Percentiles rank a stretch among this genome's conserved stretches.
These are phyloP conservation scores for Lasiosphaeria miniovina DNA, from an alignment of 495 filamentous ascomycete species.

Conservation along the genomic window DNA sequence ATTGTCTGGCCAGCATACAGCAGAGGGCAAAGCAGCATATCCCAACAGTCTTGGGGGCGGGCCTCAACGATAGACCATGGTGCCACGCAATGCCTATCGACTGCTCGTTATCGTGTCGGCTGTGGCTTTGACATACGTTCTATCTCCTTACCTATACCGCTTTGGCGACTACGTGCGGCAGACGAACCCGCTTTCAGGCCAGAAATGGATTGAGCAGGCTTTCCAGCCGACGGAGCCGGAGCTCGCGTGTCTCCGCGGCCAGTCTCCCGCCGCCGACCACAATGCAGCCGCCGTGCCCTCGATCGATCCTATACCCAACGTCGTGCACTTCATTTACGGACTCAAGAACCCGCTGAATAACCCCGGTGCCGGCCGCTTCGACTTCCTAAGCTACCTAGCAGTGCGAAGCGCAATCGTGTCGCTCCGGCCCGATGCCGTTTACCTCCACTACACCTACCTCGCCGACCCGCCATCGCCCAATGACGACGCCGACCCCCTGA, in stretches of 20 bases:
- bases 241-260: slow-evolving; percentile 38
- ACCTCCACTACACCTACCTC: slow-evolving; percentile 47
- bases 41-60: too few species aligned
- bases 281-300: slow-evolving; percentile 8
- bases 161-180: slow-evolving; percentile 38
- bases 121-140: slow-evolving; percentile 24
- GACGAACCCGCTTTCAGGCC: slow-evolving; percentile 40
- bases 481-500: slow-evolving; percentile 33
- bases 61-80: slow-evolving; percentile 5
- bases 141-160: slow-evolving; percentile 28
- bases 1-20: too few species aligned
- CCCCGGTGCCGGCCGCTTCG: slow-evolving; percentile 37
- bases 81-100: slow-evolving; percentile 17
- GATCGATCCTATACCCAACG: slow-evolving; percentile 42
- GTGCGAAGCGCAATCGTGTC: slow-evolving; percentile 43
- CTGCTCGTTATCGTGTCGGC: slow-evolving; percentile 25
- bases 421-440: slow-evolving; percentile 39
- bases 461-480: slow-evolving; percentile 37
- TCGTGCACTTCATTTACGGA: slow-evolving; percentile 47
- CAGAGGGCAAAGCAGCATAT: too few species aligned
- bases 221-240: slow-evolving; percentile 35
- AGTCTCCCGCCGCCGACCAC: slow-evolving; percentile 16
- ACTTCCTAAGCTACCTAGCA: slow-evolving; percentile 46
- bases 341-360: slow-evolving; percentile 38
- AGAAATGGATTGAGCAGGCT: slow-evolving; percentile 38